Evolutionary conservation across 345 rosid genomes (phyloP), one percentile per base, ranked within the genome.

Genomic region (Arabidopsis suecica): DNA sequence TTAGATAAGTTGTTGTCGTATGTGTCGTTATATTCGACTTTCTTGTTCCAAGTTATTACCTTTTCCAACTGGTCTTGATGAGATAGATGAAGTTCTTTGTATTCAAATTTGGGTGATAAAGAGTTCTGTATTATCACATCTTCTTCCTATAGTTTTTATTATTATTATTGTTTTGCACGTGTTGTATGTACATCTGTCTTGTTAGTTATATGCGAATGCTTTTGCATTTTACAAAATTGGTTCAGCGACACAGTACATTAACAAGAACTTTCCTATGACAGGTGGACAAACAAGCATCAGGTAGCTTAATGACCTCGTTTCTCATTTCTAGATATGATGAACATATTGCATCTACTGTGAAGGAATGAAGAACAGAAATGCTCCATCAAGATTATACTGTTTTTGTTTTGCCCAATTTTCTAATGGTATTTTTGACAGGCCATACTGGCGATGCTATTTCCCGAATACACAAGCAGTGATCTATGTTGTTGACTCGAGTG

Each of bases 361-460:
- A 68, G 47, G 45, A 36, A 33, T 22, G 36, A 18, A 41, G 71
- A 64, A 0, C 16, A 18, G 7, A 47, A 34, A 13, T 56, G 71
- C 22, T 28, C 22, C 64, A 57, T 37, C 61, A 58, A 66, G 51
- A 45, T 7, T 47, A 36, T 22, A 34, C 20, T 48, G 45, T 67
- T 14, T 36, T 23, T 68, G 45, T 36, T 32, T 3, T 44, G 22
- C 6, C 16, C 32, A 8, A 33, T 3, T 2, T 22, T 37, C 9
- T 65, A 40, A 30, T 84, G 78, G 42, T 48, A 40, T 11, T 71
- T 30, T 53, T 62, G 63, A 60, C 87, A 88, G 92, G 82, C 89
- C 92, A 60, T 84, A 86, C 66, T 88, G 92, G 92, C 81, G 90
- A 76, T 88, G 90, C 71, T 88, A 86, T 82, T 88, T 84, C 61